A percentile compares a stretch with the other conserved stretches of the same genome.
Conservation (phyloP, 2,329 filamentous ascomycete genomes). For the Aspergillus fischeri region DNA sequence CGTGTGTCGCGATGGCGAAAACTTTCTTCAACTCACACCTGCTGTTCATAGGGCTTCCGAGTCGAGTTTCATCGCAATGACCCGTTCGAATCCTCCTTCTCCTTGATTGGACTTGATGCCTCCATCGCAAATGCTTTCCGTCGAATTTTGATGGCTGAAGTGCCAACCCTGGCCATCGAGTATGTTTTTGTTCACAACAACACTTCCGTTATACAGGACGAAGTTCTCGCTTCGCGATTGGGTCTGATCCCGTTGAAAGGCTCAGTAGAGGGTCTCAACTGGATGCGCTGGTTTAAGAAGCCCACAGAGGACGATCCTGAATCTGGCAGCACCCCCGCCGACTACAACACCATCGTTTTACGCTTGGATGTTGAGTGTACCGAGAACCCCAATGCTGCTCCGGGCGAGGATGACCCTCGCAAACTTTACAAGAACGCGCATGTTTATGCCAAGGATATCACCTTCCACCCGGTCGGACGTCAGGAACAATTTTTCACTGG, state of each 20-base stretch:
- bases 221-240: slow-evolving; percentile 85
- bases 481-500: slow-evolving; percentile 66
- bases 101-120: slow-evolving; percentile 85
- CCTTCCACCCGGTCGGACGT: slow-evolving; percentile 70
- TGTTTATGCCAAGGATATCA: slow-evolving; percentile 73
- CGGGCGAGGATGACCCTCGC: slow-evolving; percentile 71
- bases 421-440: slow-evolving; percentile 84
- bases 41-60: slow-evolving; percentile 54
- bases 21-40: slow-evolving; percentile 3
- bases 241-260: slow-evolving; percentile 88
- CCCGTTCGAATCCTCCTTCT: slow-evolving; percentile 75
- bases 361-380: slow-evolving; percentile 75
- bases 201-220: slow-evolving; percentile 95
- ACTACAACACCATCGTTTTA: slow-evolving; percentile 85
- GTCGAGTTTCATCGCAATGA: slow-evolving; percentile 83
- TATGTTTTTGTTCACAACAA: slow-evolving; percentile 92
- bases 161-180: slow-evolving; percentile 92
- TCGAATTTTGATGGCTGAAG: slow-evolving; percentile 89
- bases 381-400: slow-evolving; percentile 67
- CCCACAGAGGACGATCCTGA: slow-evolving; percentile 60
- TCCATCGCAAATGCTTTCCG: slow-evolving; percentile 95
- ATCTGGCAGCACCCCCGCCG: slow-evolving; percentile 50
- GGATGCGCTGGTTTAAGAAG: slow-evolving; percentile 78
- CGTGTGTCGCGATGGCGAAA: not conserved
- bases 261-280: slow-evolving; percentile 70